These are phyloP conservation scores for Coemansia asiatica DNA, from an alignment of 192 early-diverging fungal genomes.

Conservation along the genomic window DNA sequence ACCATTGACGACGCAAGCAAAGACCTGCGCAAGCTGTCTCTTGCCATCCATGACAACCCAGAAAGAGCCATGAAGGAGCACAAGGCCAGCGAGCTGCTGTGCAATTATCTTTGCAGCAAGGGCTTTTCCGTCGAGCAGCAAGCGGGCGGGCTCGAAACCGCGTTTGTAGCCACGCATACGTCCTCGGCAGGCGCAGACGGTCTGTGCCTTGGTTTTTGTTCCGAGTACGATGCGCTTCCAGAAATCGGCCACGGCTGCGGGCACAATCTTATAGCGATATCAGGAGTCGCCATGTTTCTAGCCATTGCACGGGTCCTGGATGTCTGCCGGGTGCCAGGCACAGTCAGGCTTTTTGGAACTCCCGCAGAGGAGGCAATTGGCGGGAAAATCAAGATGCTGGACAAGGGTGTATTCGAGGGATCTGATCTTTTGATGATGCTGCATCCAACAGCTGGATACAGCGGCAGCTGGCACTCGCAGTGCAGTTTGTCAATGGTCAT, in stretches of 20 bases:
- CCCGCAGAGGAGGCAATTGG: constrained; percentile 72
- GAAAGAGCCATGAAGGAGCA: constrained; percentile 60
- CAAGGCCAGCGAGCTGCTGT: constrained; percentile 63
- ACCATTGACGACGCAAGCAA: constrained; percentile 23
- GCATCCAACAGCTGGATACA: constrained; percentile 66
- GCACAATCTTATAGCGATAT: constrained; percentile 74
- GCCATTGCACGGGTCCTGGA: constrained; percentile 50
- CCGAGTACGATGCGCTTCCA: constrained; percentile 70
- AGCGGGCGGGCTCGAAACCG: constrained; percentile 68
- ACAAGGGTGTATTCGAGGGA: constrained; percentile 69
- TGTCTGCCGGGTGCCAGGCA: constrained; percentile 54
- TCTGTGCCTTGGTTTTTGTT: constrained; percentile 59
- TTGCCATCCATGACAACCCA: constrained; percentile 61
- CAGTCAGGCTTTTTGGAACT: constrained; percentile 71
- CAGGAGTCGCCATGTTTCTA: constrained; percentile 63
- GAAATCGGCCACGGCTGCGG: constrained; percentile 68
- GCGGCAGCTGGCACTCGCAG: constrained; percentile 53
- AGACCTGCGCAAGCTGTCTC: constrained; percentile 31
- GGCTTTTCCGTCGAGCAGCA: constrained; percentile 64
- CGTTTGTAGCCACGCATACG: constrained; percentile 70
- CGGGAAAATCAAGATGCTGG: constrained; percentile 73
- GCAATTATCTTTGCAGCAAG: constrained; percentile 62
- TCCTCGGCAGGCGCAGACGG: constrained; percentile 39
- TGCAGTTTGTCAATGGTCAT: constrained; percentile 52
- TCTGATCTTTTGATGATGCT: constrained; percentile 77